These are phyloP conservation scores for Hypoxylon subgilvum DNA, from an alignment of 495 filamentous ascomycete species.

Conservation along the genomic window DNA sequence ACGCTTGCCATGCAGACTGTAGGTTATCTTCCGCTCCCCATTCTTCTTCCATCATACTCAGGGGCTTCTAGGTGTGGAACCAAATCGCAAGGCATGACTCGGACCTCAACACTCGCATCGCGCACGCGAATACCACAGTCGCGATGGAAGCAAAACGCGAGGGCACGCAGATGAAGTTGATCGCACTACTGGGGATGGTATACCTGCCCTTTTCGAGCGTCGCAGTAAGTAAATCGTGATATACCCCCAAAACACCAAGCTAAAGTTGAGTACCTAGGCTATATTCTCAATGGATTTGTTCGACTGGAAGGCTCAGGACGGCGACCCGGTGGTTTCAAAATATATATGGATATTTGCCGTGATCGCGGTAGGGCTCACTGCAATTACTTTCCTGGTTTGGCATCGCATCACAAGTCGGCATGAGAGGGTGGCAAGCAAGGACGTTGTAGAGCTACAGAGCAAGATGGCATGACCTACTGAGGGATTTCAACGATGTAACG, in stretches of 20 bases:
- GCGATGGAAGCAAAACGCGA: conserved; percentile 22
- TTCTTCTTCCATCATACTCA: background rate
- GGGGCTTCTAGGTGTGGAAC: conserved; percentile 22
- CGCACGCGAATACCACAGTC: conserved; percentile 17
- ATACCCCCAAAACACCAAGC: background rate
- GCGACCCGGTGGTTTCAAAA: conserved; percentile 21
- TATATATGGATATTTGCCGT: conserved; percentile 21
- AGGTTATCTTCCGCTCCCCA: background rate
- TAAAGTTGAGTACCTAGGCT: conserved; percentile 12
- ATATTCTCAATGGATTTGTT: conserved; percentile 32
- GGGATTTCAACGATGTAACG: background rate
- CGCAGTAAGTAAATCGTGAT: conserved; percentile 14
- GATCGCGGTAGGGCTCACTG: conserved; percentile 20
- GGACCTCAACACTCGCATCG: conserved; percentile 21
- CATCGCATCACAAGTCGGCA: conserved; percentile 5
- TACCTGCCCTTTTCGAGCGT: conserved; percentile 26
- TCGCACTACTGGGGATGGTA: conserved; percentile 27
- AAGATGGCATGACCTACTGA: conserved; percentile 1
- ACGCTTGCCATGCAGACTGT: conserved; percentile 34
- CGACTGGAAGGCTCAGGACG: conserved; percentile 14
- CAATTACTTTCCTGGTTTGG: conserved; percentile 17
- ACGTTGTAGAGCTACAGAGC: background rate
- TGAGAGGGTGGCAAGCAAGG: background rate
- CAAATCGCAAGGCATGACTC: conserved; percentile 30
- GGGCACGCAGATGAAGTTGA: conserved; percentile 27